Conservation (phyloP, 2,329 filamentous ascomycete genomes). For the Aureobasidium sp. region DNA sequence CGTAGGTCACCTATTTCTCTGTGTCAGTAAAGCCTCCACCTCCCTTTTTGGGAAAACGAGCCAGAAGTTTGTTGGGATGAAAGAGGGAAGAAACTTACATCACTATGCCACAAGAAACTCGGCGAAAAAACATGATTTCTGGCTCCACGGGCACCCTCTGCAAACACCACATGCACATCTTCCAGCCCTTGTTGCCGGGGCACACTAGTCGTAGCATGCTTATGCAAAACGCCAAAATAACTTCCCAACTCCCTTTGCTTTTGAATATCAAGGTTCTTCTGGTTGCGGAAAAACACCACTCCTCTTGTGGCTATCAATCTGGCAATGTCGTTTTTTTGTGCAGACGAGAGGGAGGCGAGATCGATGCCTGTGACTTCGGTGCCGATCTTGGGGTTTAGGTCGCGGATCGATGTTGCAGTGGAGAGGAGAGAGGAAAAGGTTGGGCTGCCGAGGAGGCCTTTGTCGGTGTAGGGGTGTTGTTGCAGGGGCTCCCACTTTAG, state of each 20-base stretch:
- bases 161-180: conserved; percentile 52
- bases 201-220: conserved; percentile 27
- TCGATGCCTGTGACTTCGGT: conserved; percentile 48
- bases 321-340: conserved; percentile 49
- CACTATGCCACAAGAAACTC: conserved; percentile 50
- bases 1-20: conserved; percentile 44
- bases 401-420: conserved; percentile 48
- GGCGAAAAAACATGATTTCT: conserved; percentile 46
- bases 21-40: too few relatives aligned
- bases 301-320: conserved; percentile 48
- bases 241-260: conserved; percentile 18
- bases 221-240: conserved; percentile 19
- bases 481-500: conserved; percentile 34
- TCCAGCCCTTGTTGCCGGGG: conserved; percentile 45
- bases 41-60: too few relatives aligned
- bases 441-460: conserved; percentile 48
- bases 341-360: conserved; percentile 43
- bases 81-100: conserved; percentile 20
- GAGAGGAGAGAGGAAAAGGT: conserved; percentile 48
- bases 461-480: conserved; percentile 46
- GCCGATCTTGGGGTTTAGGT: conserved; percentile 51
- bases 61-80: too few relatives aligned
- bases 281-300: conserved; percentile 52
- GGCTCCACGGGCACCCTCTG: conserved; percentile 48
- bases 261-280: conserved; percentile 44